Evolutionary conservation across 2,329 filamentous ascomycete genomes (phyloP).

Genomic region (Trichoderma breve): DNA sequence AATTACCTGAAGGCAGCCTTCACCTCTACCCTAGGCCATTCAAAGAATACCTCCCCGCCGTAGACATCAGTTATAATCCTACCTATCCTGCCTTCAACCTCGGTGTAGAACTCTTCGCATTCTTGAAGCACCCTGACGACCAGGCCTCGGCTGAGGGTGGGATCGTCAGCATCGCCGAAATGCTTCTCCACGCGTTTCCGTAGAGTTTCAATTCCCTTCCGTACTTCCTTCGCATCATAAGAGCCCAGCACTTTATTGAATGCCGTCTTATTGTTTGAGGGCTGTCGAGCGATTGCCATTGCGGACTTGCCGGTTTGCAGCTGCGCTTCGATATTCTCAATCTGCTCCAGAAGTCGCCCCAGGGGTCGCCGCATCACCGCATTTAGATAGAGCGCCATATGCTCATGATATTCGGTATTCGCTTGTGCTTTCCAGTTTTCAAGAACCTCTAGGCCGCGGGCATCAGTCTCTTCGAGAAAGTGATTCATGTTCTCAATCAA

Average conservation of each 20-base stretch:
- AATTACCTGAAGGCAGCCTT: constrained; percentile 53
- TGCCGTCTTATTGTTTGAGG: constrained; percentile 75
- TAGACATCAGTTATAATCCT: constrained; percentile 62
- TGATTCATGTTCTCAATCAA: constrained; percentile 99
- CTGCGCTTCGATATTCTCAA: constrained; percentile 82
- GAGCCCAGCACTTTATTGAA: constrained; percentile 83
- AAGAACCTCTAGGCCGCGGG: constrained; percentile 69
- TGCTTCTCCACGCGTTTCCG: constrained; percentile 95
- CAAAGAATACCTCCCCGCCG: constrained; percentile 61
- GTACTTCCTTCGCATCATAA: constrained; percentile 81
- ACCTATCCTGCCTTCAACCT: constrained; percentile 60
- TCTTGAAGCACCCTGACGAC: constrained; percentile 58
- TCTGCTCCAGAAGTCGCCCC: constrained; percentile 85
- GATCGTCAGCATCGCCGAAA: constrained; percentile 85
- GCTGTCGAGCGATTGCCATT: constrained; percentile 69
- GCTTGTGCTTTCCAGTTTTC: constrained; percentile 82
- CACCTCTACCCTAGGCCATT: constrained; percentile 64
- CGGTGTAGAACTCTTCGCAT: constrained; percentile 62
- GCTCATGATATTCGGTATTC: constrained; percentile 74
- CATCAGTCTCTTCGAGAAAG: constrained; percentile 87
- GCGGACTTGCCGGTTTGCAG: constrained; percentile 58
- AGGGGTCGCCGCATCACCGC: constrained; percentile 86
- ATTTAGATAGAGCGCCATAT: constrained; percentile 82
- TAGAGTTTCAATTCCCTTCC: constrained; percentile 84
- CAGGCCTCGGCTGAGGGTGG: constrained; percentile 58